Conservation (phyloP, 2,329 filamentous ascomycete species). For the Verticillium tricorpus region DNA sequence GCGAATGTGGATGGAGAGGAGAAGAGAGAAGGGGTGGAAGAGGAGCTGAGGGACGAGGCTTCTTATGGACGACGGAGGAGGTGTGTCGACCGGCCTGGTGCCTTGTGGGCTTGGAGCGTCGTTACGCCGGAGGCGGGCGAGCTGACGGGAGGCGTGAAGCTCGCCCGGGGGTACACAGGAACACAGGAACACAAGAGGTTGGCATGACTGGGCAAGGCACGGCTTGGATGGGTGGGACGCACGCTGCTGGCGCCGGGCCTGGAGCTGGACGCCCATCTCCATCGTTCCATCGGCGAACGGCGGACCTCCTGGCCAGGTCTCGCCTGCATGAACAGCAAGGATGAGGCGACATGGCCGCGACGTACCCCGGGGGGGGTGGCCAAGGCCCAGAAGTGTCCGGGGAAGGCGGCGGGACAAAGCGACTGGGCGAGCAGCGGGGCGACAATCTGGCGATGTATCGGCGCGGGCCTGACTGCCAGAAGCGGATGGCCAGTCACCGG, state of each 20-base stretch:
- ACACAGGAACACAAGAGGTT: neutral
- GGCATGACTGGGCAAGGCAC: neutral
- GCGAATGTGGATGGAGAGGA: constrained; percentile 3
- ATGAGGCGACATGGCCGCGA: neutral
- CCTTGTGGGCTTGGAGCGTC: neutral
- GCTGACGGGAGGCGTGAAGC: neutral
- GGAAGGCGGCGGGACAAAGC: neutral
- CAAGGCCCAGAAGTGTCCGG: neutral
- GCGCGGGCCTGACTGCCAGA: neutral
- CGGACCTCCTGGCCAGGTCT: neutral
- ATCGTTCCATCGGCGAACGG: neutral
- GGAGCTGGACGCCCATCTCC: neutral
- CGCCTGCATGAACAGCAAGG: neutral
- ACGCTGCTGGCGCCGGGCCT: neutral
- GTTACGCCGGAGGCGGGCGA: neutral
- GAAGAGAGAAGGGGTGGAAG: neutral
- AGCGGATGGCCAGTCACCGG: neutral
- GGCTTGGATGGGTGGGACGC: neutral
- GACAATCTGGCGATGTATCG: neutral
- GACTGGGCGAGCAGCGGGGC: neutral
- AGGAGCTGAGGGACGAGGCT: constrained; percentile 4
- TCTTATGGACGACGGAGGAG: constrained; percentile 8
- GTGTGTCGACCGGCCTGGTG: neutral
- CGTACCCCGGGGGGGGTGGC: neutral
- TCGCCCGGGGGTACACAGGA: neutral